Percentiles rank a stretch among this genome's conserved stretches.
These are phyloP conservation scores for Pseudocercospora cruenta DNA, from an alignment of 2,329 filamentous ascomycete species.

Conservation along the genomic window DNA sequence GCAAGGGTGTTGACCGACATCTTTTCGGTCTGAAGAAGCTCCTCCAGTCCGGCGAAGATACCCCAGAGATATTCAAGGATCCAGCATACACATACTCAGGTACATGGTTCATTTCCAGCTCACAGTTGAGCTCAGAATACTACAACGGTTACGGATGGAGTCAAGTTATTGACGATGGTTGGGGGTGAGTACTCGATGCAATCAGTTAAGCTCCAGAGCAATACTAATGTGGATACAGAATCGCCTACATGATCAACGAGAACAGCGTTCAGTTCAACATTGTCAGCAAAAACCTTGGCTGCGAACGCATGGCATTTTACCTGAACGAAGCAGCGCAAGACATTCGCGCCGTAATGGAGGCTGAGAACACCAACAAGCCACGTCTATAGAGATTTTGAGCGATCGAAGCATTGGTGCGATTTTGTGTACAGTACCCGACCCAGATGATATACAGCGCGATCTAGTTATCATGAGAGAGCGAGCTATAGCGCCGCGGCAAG, in stretches of 20 bases:
- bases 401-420: neutral
- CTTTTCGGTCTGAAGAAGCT: conserved; percentile 97
- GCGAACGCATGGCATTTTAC: conserved; percentile 92
- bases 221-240: conserved; percentile 47
- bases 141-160: conserved; percentile 99
- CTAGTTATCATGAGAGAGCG: neutral
- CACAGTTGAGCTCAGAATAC: conserved; percentile 91
- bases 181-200: conserved; percentile 60
- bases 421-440: conserved; percentile 6
- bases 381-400: conserved; percentile 9
- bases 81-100: conserved; percentile 81
- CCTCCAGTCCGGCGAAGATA: conserved; percentile 74
- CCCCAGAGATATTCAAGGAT: conserved; percentile 84
- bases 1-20: conserved; percentile 92
- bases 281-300: conserved; percentile 88
- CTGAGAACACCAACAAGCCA: conserved; percentile 52
- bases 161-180: conserved; percentile 93
- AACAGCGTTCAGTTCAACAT: conserved; percentile 99
- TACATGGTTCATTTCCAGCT: conserved; percentile 87
- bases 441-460: conserved; percentile 6
- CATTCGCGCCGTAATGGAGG: conserved; percentile 81
- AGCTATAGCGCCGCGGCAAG: neutral
- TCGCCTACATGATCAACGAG: conserved; percentile 99
- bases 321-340: conserved; percentile 91
- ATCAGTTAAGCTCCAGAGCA: neutral